These are phyloP conservation scores for Dactylellina leptospora DNA, from an alignment of 2,329 filamentous ascomycete genomes.

Conservation along the genomic window DNA sequence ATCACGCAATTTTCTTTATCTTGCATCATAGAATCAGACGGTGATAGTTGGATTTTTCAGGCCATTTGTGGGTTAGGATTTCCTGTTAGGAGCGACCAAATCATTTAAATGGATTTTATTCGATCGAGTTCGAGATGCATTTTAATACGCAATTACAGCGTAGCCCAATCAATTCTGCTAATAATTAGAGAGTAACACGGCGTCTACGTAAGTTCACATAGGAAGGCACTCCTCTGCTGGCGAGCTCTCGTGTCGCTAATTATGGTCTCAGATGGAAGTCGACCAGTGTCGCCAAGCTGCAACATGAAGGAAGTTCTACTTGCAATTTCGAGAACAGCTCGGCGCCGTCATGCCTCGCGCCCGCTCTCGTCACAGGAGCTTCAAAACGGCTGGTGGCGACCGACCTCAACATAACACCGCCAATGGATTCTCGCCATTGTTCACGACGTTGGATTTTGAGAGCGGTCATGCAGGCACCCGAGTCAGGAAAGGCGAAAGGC, in stretches of 20 bases:
- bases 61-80: too few species aligned
- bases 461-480: slow-evolving; percentile 38
- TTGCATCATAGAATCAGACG: too few species aligned
- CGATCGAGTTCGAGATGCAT: too few species aligned
- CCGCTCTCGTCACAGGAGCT: slow-evolving; percentile 15
- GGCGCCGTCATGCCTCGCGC: slow-evolving; percentile 13
- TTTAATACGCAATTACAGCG: too few species aligned
- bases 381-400: slow-evolving; percentile 19
- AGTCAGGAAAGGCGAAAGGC: slow-evolving; percentile 19
- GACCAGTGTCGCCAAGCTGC: not conserved
- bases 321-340: slow-evolving; percentile 11
- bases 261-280: too few species aligned
- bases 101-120: too few species aligned
- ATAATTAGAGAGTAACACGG: slow-evolving; percentile 4
- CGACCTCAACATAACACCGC: not conserved
- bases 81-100: too few species aligned
- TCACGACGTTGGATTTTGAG: slow-evolving; percentile 41
- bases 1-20: too few species aligned
- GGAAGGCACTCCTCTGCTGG: not conserved
- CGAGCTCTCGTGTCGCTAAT: not conserved
- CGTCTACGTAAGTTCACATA: not conserved
- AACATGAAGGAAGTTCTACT: slow-evolving; percentile 14
- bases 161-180: slow-evolving; percentile 2
- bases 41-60: too few species aligned
- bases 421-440: too few species aligned